phyloP scores from a whole-genome alignment of 2,329 filamentous ascomycete species.

The Calonectria fujianensis region DNA sequence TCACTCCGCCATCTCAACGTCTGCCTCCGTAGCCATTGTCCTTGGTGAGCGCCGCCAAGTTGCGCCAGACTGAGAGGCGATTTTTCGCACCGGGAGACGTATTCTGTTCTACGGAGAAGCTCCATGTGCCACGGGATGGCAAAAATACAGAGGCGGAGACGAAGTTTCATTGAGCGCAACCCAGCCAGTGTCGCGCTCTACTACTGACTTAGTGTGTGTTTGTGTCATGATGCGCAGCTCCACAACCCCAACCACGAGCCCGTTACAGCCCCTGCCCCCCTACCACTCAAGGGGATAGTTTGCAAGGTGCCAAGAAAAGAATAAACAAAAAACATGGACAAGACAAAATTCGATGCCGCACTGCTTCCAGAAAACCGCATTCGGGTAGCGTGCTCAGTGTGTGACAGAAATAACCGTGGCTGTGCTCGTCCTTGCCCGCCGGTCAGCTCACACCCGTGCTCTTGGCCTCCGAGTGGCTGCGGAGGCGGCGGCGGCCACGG shows the following conservation, averaged over 20 bases:
- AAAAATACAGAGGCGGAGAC: slow-evolving; percentile 31
- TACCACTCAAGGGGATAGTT: not conserved
- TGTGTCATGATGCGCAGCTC: not conserved
- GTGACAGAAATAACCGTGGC: slow-evolving; percentile 34
- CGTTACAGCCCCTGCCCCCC: not conserved
- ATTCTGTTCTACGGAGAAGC: slow-evolving; percentile 17
- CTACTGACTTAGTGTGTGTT: not conserved
- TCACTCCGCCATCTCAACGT: slow-evolving; percentile 22
- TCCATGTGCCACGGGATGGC: slow-evolving; percentile 31
- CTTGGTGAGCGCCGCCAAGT: slow-evolving; percentile 18
- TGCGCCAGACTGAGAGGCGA: slow-evolving; percentile 24
- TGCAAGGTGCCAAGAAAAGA: not conserved
- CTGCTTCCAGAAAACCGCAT: not conserved
- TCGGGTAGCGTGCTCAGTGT: slow-evolving; percentile 14
- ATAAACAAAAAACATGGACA: not conserved
- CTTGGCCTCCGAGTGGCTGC: slow-evolving; percentile 25
- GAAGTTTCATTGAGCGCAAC: slow-evolving; percentile 2
- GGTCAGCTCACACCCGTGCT: slow-evolving; percentile 13
- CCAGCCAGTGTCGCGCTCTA: not conserved
- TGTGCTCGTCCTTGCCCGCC: not conserved
- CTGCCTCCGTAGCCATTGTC: slow-evolving; percentile 15
- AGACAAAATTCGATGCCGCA: not conserved
- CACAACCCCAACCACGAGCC: slow-evolving; percentile 3
- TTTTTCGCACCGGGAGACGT: slow-evolving; percentile 24
- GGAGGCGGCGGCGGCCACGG: slow-evolving; percentile 34